Base-by-base conservation (phyloP, 2,329 filamentous ascomycete species). In the Aureobasidium sp. region DNA sequence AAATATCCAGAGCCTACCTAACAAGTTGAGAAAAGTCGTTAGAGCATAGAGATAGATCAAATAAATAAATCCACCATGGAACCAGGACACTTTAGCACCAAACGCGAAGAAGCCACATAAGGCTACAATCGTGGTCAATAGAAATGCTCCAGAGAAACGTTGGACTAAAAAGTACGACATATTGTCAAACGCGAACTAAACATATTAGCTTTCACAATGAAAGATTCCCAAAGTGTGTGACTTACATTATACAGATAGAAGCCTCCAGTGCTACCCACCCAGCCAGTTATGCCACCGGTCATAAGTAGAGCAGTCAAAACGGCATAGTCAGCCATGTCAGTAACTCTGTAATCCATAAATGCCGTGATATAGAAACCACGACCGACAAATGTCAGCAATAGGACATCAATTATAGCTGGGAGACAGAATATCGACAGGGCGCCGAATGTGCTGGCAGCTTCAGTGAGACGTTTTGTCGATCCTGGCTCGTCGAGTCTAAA, bases 221-320 rank as follows among this genome's bases (percentile, higher is more conserved):
- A 27, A 12, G 7, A 7, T 29, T 29, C 17, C 2, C 7, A 5
- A 17, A 11, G 7, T 27, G 8, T 17, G 31, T 8, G 15, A 61
- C 58, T 53, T 37, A 61, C 58, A 77, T 60, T 66, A 53, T 62
- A 66, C 14, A 64, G 61, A 65, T 87, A 87, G 70, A 85, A 87
- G 36, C 82, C 83, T 1, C 84, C 84, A 31, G 82, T 82, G 62
- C 82, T 84, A 7, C 82, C 82, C 44, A 86, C 84, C 83, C 83
- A 86, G 7, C 83, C 84, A 27, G 83, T 84, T 51, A 86, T 81
- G 6, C 80, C 84, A 44, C 84, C 83, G 8, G 82, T 84, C 27
- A 86, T 73, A 14, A 87, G 71, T 8, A 86, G 74, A 27, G 64
- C 53, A 29, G 62, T 64, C 14, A 65, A 44, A 55, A 65, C 64